phyloP scores from a whole-genome alignment of 345 rosid genomes.

The Laguncularia racemosa region DNA sequence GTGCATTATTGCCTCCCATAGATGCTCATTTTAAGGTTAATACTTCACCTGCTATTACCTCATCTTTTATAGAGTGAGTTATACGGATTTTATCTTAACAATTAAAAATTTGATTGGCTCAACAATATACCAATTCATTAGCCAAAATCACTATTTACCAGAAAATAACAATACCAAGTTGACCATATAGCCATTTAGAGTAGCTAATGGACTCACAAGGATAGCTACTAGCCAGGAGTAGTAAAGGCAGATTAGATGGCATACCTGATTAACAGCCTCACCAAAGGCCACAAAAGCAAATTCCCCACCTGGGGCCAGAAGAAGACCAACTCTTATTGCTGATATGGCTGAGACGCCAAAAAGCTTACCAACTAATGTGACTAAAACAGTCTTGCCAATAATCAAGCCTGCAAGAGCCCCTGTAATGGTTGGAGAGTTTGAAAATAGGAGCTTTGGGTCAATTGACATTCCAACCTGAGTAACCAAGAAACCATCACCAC shows the following conservation, averaged over 20 bases:
- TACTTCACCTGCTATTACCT: too few relatives aligned
- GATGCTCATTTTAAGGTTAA: background rate
- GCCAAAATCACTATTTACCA: background rate
- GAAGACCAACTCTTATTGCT: constrained; percentile 85
- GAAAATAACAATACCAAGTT: background rate
- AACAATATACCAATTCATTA: background rate
- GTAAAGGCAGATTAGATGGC: constrained; percentile 5
- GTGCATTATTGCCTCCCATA: background rate
- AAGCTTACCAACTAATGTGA: constrained; percentile 62
- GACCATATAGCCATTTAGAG: background rate
- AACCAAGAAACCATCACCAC: constrained; percentile 13
- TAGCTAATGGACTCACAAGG: background rate
- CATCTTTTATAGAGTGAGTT: too few relatives aligned
- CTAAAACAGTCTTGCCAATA: constrained; percentile 76
- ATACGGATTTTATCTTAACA: too few relatives aligned
- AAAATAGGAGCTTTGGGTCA: constrained; percentile 89
- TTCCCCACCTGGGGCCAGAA: constrained; percentile 99
- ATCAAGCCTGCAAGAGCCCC: constrained; percentile 79
- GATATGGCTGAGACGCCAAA: constrained; percentile 87
- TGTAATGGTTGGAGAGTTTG: constrained; percentile 76
- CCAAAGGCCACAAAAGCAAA: constrained; percentile 99
- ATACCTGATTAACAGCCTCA: constrained; percentile 97
- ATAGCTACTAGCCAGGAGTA: constrained; percentile 2
- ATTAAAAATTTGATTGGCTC: too few relatives aligned
- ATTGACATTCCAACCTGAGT: constrained; percentile 99